These are phyloP conservation scores for Talaromyces sp. DNA, from an alignment of 2,329 filamentous ascomycete species.

Conservation along the genomic window DNA sequence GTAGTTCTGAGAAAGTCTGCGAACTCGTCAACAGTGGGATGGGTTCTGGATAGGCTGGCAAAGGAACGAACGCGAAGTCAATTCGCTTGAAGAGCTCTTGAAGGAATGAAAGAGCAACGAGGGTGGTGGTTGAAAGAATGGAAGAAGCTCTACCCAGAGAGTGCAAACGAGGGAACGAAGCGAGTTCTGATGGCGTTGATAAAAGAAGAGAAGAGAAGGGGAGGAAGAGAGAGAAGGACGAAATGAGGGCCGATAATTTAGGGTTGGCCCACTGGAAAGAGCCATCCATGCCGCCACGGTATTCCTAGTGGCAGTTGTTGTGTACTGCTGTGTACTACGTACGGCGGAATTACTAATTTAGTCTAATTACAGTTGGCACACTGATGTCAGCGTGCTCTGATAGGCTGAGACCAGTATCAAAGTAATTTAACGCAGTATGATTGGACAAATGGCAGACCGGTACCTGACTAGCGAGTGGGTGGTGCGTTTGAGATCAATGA, in stretches of 20 bases:
- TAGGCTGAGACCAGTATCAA: neutral
- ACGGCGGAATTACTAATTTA: too few species aligned
- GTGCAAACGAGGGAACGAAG: constrained; percentile 4
- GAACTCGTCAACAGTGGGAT: constrained; percentile 17
- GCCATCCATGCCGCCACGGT: neutral
- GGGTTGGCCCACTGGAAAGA: constrained; percentile 6
- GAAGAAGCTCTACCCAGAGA: constrained; percentile 15
- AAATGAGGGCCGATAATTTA: neutral
- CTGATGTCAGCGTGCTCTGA: too few species aligned
- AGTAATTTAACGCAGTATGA: neutral
- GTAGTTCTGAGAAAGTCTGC: neutral
- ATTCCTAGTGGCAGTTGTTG: neutral
- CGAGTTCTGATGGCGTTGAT: constrained; percentile 6
- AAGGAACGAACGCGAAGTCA: constrained; percentile 17
- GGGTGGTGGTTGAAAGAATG: constrained; percentile 5
- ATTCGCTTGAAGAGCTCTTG: constrained; percentile 14
- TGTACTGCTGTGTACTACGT: too few species aligned
- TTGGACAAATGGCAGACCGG: neutral
- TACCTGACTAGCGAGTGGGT: constrained; percentile 5
- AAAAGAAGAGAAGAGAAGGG: constrained; percentile 5
- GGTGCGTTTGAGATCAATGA: constrained; percentile 5
- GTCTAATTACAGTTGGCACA: neutral
- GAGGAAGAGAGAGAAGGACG: neutral
- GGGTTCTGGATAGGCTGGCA: constrained; percentile 14
- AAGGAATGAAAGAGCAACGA: constrained; percentile 15